phyloP scores from a whole-genome alignment of 257 asterid species.

The Ajuga chamaepitys region DNA sequence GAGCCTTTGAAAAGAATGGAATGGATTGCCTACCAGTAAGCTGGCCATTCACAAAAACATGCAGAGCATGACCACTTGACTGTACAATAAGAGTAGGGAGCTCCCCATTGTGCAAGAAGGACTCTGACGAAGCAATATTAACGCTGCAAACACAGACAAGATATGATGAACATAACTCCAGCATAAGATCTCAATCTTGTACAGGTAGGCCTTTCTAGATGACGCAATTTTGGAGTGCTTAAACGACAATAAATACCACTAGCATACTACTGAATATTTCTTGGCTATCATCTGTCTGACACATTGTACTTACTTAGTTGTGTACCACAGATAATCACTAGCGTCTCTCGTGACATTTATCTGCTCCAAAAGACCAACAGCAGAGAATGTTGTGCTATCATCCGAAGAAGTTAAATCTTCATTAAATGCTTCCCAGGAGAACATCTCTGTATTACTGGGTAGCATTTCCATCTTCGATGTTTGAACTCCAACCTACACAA shows the following conservation, averaged over 20 bases:
- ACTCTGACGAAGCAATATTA: conserved; percentile 67
- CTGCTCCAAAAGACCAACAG: conserved; percentile 84
- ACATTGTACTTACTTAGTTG: conserved; percentile 49
- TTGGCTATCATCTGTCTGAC: not conserved
- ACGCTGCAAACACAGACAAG: conserved; percentile 40
- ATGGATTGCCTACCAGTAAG: conserved; percentile 49
- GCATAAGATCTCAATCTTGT: not conserved
- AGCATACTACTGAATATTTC: no score
- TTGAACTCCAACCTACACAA: conserved; percentile 78
- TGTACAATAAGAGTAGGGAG: conserved; percentile 72
- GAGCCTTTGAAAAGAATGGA: not conserved
- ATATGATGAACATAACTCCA: not conserved
- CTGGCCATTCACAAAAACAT: conserved; percentile 72
- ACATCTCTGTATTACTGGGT: conserved; percentile 39
- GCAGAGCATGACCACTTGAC: conserved; percentile 76
- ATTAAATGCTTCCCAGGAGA: conserved; percentile 78
- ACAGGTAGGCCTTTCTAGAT: not conserved
- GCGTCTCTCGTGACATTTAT: conserved; percentile 84
- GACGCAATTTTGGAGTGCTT: not conserved
- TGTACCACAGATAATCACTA: conserved; percentile 85
- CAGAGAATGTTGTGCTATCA: conserved; percentile 57
- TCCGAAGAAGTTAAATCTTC: conserved; percentile 75
- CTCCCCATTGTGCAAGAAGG: conserved; percentile 63
- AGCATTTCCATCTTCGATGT: conserved; percentile 83
- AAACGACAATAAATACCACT: not conserved